Evolutionary conservation across 305 asterid species (phyloP).

Genomic region (Lippia alba): DNA sequence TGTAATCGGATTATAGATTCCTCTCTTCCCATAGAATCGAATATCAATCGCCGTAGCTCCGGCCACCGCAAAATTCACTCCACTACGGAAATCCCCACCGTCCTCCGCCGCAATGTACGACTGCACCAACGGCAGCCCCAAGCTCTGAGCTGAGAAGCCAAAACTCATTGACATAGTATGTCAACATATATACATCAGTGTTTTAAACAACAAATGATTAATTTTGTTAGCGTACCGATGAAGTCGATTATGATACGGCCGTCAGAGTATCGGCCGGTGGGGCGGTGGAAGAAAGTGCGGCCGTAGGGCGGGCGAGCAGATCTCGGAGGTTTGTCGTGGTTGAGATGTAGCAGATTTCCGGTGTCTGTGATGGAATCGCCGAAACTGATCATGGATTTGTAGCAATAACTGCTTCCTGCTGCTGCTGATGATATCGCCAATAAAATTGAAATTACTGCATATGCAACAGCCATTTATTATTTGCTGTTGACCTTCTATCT

Average conservation of each 20-base stretch:
- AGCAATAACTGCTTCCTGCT: conserved; percentile 28
- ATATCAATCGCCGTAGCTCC: conserved; percentile 64
- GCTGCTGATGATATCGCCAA: neutral
- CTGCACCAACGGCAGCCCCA: conserved; percentile 56
- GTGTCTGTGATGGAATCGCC: conserved; percentile 68
- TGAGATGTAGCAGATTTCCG: conserved; percentile 44
- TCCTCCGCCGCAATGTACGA: conserved; percentile 40
- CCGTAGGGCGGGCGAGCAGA: conserved; percentile 56
- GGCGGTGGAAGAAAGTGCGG: conserved; percentile 61
- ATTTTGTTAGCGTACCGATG: conserved; percentile 44
- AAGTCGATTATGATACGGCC: conserved; percentile 73
- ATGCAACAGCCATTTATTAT: conserved; percentile 2
- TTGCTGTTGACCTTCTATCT: no score
- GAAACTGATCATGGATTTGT: conserved; percentile 49
- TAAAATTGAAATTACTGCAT: conserved; percentile 6
- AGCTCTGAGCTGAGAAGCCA: conserved; percentile 49
- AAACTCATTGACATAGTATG: neutral
- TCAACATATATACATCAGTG: no score
- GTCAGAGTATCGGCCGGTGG: conserved; percentile 68
- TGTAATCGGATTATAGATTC: conserved; percentile 39
- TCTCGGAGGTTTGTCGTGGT: conserved; percentile 2
- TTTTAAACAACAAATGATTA: no score
- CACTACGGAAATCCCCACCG: conserved; percentile 37
- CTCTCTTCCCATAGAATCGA: conserved; percentile 39
- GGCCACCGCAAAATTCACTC: conserved; percentile 68